These are phyloP conservation scores for Sordariomycetes sp. DNA, from an alignment of 2,329 filamentous ascomycete species.

Conservation along the genomic window DNA sequence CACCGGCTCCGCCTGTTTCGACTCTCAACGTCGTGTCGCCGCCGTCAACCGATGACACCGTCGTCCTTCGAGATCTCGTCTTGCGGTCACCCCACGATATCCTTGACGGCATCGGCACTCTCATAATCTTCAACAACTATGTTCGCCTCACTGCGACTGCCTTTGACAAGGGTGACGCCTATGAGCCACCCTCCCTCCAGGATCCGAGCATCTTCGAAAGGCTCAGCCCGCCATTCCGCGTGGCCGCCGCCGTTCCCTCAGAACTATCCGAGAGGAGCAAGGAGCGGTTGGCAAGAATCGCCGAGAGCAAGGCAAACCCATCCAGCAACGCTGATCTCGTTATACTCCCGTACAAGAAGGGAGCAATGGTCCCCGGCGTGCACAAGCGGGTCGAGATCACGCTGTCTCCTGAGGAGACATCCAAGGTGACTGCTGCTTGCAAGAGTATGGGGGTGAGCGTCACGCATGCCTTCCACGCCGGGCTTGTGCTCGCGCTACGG, in stretches of 20 bases:
- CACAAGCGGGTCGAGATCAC: conserved; percentile 14
- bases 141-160: conserved; percentile 12
- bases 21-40: conserved; percentile 18
- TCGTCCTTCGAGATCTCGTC: conserved; percentile 16
- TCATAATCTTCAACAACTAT: conserved; percentile 19
- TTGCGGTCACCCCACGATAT: conserved; percentile 23
- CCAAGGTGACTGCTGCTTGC: conserved; percentile 8
- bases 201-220: conserved; percentile 11
- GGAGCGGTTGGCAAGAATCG: conserved; percentile 7
- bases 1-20: conserved; percentile 15
- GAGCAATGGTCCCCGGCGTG: conserved; percentile 7
- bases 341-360: conserved; percentile 11
- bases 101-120: conserved; percentile 24
- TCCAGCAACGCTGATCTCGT: neutral
- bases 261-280: conserved; percentile 7
- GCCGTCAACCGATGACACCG: neutral
- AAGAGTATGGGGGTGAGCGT: conserved; percentile 11
- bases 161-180: conserved; percentile 7
- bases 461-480: conserved; percentile 19
- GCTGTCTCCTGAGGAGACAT: conserved; percentile 9
- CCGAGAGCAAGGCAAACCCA: neutral
- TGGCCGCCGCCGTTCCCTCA: conserved; percentile 11
- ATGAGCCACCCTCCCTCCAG: conserved; percentile 6
- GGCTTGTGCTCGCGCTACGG: conserved; percentile 15
- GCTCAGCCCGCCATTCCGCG: conserved; percentile 14